Conservation (phyloP, 2,329 filamentous ascomycete species). For the Orbilia oligospora region DNA sequence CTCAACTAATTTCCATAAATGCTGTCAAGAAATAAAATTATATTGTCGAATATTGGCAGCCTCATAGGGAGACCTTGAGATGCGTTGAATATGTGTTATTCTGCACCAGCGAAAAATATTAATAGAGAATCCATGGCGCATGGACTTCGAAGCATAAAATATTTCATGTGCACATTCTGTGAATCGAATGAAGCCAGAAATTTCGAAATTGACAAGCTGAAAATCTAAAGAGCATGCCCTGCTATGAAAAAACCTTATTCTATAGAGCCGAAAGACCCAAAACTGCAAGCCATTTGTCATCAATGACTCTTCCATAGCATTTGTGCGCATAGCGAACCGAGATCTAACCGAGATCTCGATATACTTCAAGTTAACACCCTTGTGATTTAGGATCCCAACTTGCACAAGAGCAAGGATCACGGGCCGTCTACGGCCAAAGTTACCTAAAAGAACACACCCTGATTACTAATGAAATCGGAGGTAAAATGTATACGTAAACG, state of each 20-base stretch:
- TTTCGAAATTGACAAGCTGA: too few species aligned
- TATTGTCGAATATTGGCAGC: too few species aligned
- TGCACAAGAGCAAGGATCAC: slow-evolving; percentile 6
- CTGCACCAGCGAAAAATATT: too few species aligned
- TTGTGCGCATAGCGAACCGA: background rate
- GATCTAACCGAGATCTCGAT: slow-evolving; percentile 31
- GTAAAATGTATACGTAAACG: background rate
- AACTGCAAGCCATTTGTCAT: background rate
- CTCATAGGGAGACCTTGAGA: too few species aligned
- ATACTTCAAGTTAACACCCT: slow-evolving; percentile 13
- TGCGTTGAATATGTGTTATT: too few species aligned
- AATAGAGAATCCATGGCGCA: too few species aligned
- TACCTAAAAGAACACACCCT: background rate
- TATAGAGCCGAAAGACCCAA: background rate
- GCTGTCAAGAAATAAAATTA: too few species aligned
- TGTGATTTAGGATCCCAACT: slow-evolving; percentile 15
- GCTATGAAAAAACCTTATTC: background rate
- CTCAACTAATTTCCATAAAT: too few species aligned
- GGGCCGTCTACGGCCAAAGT: background rate
- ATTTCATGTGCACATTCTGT: too few species aligned
- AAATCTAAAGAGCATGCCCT: background rate
- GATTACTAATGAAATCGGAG: slow-evolving; percentile 12
- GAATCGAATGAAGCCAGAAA: too few species aligned
- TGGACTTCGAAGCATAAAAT: too few species aligned
- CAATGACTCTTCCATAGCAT: background rate